Conservation (phyloP, 139 green algal species). For the Parachlorella kessleri region DNA sequence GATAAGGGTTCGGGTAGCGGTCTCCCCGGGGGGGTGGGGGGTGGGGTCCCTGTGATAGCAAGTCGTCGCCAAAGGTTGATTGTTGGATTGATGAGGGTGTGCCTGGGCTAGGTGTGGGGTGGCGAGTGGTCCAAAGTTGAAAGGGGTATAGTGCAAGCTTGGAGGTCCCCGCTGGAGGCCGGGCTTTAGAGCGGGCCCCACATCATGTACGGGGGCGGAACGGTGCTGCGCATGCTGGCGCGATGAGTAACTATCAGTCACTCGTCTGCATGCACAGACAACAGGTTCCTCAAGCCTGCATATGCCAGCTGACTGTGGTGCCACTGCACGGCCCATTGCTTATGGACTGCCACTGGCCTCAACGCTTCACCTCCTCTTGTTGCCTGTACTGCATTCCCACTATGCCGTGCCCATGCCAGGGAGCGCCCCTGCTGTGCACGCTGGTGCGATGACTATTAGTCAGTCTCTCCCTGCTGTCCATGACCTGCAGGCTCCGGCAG, state of each 20-base stretch:
- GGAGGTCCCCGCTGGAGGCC: too few relatives aligned
- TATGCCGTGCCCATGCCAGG: constrained; percentile 9
- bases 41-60: too few relatives aligned
- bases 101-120: too few relatives aligned
- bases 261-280: background rate
- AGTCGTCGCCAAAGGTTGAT: too few relatives aligned
- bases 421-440: constrained; percentile 8
- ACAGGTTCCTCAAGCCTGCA: background rate
- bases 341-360: background rate
- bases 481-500: background rate
- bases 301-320: background rate
- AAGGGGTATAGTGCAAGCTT: too few relatives aligned
- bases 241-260: background rate
- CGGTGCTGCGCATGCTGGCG: constrained; percentile 5
- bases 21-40: too few relatives aligned
- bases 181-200: too few relatives aligned
- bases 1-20: too few relatives aligned
- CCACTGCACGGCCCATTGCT: background rate
- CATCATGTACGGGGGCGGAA: too few relatives aligned
- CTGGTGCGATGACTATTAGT: background rate
- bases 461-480: background rate
- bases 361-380: background rate
- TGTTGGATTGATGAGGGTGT: too few relatives aligned
- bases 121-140: too few relatives aligned
- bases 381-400: background rate